Conservation (phyloP, 2,329 filamentous ascomycete species). For the Claviceps pusilla region DNA sequence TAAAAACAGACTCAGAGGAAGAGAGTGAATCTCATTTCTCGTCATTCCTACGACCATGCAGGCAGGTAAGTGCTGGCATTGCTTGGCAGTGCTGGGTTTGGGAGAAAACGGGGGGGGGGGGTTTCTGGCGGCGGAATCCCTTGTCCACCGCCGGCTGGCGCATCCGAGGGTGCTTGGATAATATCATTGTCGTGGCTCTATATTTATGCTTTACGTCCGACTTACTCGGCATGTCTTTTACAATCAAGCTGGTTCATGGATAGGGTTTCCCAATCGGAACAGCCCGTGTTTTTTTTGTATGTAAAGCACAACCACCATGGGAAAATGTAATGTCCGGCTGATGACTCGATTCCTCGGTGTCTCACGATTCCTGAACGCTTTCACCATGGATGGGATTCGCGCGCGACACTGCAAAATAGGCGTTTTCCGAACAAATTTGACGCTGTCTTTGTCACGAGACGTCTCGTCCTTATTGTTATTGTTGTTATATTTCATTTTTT, state of each 20-base stretch:
- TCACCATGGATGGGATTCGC: too few relatives aligned
- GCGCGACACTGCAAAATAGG: background rate
- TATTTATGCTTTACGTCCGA: background rate
- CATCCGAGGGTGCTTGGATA: background rate
- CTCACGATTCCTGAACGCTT: background rate
- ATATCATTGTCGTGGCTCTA: background rate
- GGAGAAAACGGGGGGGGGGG: too few relatives aligned
- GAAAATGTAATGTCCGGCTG: background rate
- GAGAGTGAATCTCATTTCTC: background rate
- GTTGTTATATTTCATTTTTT: too few relatives aligned
- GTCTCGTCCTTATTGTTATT: too few relatives aligned
- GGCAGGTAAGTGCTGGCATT: too few relatives aligned
- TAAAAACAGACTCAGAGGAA: background rate
- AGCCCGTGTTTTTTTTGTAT: background rate
- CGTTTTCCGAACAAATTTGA: background rate
- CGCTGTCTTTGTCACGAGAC: too few relatives aligned
- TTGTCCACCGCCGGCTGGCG: background rate
- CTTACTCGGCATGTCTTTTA: background rate
- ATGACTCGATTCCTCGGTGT: background rate
- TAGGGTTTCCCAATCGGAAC: background rate
- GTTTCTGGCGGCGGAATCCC: background rate
- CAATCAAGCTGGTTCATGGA: background rate
- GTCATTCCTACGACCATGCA: background rate
- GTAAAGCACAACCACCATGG: background rate
- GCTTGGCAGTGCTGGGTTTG: too few relatives aligned